Base-by-base conservation (phyloP, 1,284 basidiomycete genomes). In the Xerocomus minutiporus region DNA sequence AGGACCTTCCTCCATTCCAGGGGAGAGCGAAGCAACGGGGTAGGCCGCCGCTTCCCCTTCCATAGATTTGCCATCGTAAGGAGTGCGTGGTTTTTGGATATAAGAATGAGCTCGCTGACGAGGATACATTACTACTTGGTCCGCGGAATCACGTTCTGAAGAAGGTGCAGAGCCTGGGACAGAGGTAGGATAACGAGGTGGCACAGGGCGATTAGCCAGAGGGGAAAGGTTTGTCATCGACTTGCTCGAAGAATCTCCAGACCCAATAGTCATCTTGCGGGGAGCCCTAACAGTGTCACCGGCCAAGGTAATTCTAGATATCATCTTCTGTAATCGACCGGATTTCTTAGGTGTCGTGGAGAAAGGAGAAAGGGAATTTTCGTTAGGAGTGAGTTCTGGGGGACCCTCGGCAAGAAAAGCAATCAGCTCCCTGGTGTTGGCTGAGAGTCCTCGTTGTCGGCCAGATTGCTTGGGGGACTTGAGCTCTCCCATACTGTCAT, bases 311-410 rank as follows among this genome's bases (percentile, higher is more conserved):
- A 91, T 72, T 59, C 81, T 83, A 25, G 87, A 89, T 60, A 91
- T 86, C 83, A 91, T 91, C 56, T 83, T 80, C 64, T 88, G 84
- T 54, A 90, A 69, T 34, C 86, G 77, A 43, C 78, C 79, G 35
- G 75, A 75, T 66, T 80, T 82, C 60, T 83, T 85, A 38, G 73
- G 67, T 40, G 68, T 72, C 48, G 72, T 56, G 12, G 73, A 74
- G 44, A 71, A 71, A 45, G 74, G 60, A 31, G 74, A 74, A 52
- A 70, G 62, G 3, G 70, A 61, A 54, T 67, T 61, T 11, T 56
- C 75, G 43, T 65, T 66, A 39, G 55, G 34, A 29, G 50, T 44
- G 5, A 51, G 47, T 35, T 66, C 70, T 32, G 68, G 71, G 26
- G 68, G 68, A 12, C 68, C 68, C 39, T 72, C 66, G 9, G 68